phyloP scores from a whole-genome alignment of 352 stramenopile species.

The Phytophthora megakarya region DNA sequence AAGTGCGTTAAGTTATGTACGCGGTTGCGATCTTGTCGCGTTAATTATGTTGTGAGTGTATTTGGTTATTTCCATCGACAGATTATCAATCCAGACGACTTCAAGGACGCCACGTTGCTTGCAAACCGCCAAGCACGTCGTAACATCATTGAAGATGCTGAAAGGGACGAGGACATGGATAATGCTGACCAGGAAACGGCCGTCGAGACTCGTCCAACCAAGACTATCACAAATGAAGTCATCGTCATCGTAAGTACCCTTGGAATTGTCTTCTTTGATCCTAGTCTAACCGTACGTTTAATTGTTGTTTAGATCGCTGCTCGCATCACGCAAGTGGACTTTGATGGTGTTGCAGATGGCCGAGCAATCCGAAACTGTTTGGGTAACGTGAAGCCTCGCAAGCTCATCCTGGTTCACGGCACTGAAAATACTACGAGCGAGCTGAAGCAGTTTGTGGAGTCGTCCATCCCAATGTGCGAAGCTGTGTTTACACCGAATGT shows the following conservation, averaged over 20 bases:
- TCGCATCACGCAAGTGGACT: slow-evolving; percentile 83
- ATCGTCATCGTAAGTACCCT: slow-evolving; percentile 53
- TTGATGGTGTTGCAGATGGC: slow-evolving; percentile 83
- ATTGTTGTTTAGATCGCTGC: slow-evolving; percentile 60
- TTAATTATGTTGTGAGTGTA: background rate
- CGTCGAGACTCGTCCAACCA: slow-evolving; percentile 75
- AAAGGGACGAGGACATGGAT: slow-evolving; percentile 76
- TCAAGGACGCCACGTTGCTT: slow-evolving; percentile 73
- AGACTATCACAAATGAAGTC: slow-evolving; percentile 76
- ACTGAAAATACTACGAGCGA: slow-evolving; percentile 81
- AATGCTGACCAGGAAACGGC: slow-evolving; percentile 61
- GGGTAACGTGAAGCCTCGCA: slow-evolving; percentile 89
- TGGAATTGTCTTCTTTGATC: background rate
- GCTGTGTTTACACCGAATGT: slow-evolving; percentile 86
- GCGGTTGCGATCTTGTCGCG: background rate
- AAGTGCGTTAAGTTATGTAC: slow-evolving; percentile 41
- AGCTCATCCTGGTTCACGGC: slow-evolving; percentile 87
- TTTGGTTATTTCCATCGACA: slow-evolving; percentile 14
- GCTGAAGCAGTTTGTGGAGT: slow-evolving; percentile 85
- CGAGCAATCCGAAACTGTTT: slow-evolving; percentile 88
- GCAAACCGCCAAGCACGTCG: slow-evolving; percentile 66
- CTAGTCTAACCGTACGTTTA: background rate
- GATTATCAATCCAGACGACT: slow-evolving; percentile 86
- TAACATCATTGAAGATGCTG: slow-evolving; percentile 62
- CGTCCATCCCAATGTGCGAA: slow-evolving; percentile 83